These are phyloP conservation scores for Malus hybrid DNA, from an alignment of 331 rosid species.

Conservation along the genomic window DNA sequence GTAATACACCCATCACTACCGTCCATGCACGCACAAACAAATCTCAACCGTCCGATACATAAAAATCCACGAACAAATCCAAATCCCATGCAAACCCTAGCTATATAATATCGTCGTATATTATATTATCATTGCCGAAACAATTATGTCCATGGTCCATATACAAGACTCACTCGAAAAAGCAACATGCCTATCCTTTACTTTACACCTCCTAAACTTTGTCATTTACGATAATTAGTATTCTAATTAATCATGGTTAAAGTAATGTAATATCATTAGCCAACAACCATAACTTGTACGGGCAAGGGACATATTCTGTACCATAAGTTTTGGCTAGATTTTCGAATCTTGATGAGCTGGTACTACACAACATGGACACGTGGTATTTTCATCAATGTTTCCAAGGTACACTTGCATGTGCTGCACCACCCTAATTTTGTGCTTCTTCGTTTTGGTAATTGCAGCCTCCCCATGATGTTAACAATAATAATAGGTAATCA, in stretches of 20 bases:
- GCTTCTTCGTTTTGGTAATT: not conserved
- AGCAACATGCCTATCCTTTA: not conserved
- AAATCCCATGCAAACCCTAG: not conserved
- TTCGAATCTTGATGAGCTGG: slow-evolving; percentile 7
- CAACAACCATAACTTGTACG: slow-evolving; percentile 5
- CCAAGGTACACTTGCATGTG: slow-evolving; percentile 1
- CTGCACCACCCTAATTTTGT: not conserved
- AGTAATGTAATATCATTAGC: not conserved
- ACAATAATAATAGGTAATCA: too few species aligned
- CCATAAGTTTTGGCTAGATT: not conserved
- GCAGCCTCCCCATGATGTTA: too few species aligned
- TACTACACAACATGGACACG: not conserved
- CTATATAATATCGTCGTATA: not conserved
- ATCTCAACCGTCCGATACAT: slow-evolving; percentile 16
- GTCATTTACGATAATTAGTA: not conserved
- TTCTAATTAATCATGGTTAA: not conserved
- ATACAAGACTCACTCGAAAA: not conserved
- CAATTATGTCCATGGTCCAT: not conserved
- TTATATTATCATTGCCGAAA: not conserved
- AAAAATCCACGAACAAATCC: not conserved
- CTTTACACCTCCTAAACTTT: slow-evolving; percentile 5
- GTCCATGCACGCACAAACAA: not conserved
- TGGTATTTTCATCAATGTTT: slow-evolving; percentile 1
- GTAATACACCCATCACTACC: not conserved
- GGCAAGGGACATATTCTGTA: slow-evolving; percentile 3